A percentile compares a stretch with the other conserved stretches of the same genome.
Conservation (phyloP, 352 stramenopile genomes). For the Pythium brassicae region DNA sequence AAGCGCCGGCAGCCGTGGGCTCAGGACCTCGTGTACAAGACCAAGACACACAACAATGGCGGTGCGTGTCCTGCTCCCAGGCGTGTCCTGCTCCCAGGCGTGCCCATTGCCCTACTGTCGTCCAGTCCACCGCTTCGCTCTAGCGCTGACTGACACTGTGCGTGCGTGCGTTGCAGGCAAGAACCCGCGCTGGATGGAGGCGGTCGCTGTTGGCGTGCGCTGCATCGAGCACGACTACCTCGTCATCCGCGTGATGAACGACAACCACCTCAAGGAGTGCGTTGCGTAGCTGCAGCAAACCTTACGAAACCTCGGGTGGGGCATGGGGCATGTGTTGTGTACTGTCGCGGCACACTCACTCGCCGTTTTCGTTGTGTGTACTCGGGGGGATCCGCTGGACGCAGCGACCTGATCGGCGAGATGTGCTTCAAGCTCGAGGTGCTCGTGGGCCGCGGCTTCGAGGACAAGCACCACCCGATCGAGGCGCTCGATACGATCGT, state of each 20-base stretch:
- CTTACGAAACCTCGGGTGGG: no score
- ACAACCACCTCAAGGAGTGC: slow-evolving; percentile 75
- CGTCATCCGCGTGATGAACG: slow-evolving; percentile 77
- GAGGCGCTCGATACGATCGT: slow-evolving; percentile 76
- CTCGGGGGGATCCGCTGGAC: background rate
- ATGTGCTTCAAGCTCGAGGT: slow-evolving; percentile 63
- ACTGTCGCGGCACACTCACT: no score
- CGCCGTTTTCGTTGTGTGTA: background rate
- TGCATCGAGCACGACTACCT: slow-evolving; percentile 81
- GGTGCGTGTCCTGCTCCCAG: slow-evolving; percentile 26
- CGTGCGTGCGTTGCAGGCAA: slow-evolving; percentile 31
- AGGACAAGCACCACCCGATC: slow-evolving; percentile 70
- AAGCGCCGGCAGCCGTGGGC: slow-evolving; percentile 29
- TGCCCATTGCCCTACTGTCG: no score
- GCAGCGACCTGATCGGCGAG: slow-evolving; percentile 66
- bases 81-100: no score
- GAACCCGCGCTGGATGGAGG: slow-evolving; percentile 74
- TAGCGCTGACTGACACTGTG: background rate
- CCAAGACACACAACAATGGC: slow-evolving; percentile 77
- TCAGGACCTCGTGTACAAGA: slow-evolving; percentile 62
- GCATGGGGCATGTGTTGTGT: no score
- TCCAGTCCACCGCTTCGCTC: no score
- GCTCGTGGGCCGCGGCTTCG: slow-evolving; percentile 57
- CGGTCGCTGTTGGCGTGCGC: slow-evolving; percentile 44
- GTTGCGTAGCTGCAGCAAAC: no score